Base-by-base conservation (phyloP, 805 yeast genomes). In the Ogataea zsoltii region DNA sequence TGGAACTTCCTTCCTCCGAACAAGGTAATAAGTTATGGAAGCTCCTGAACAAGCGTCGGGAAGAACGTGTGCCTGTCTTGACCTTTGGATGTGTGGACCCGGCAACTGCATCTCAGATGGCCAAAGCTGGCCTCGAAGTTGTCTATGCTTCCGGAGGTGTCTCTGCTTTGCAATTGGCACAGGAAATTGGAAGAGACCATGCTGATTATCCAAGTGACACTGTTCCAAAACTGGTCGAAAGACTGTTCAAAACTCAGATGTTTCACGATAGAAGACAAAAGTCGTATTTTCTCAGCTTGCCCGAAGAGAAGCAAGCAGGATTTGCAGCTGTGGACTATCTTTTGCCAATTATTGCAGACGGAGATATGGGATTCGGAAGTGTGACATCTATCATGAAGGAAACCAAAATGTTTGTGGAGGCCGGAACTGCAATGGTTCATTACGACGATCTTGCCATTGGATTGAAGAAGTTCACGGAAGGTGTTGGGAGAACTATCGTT, bases 201-300 rank as follows among this genome's bases (percentile, higher is more conserved):
- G 87, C 85, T 16, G 87, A 82, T 58, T 82, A 82, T 56, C 86
- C 87, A 0, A 80, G 81, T 54, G 81, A 81, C 53, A 82, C 87
- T 0, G 84, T 82, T 2, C 87, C 87, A n/a, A 78, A 78, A 54
- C 82, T 80, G 55, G 85, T 79, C 5, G 81, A 79, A 45, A 68
- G 84, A 44, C 56, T 80, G 28, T 80, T 79, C 61, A 72, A 76
- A 51, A 81, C 84, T 1, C 85, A 80, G 62, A 67, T 65, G 49
- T 65, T 79, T 53, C 86, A 80, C 53, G 86, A 80, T 56, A 70
- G 70, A 38, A 77, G 54, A 48, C 35, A 56, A 58, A 45, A 45
- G 32, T 48, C 56, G 5, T 51, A 50, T 39, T 44, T 33, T 33
- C 21, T 47, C 16, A 38, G 41, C 19, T 38, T 53, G 13, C 10